Evolutionary conservation across 345 rosid genomes (phyloP), one percentile per base, ranked within the genome.

Genomic region (Eutrema japonicum): DNA sequence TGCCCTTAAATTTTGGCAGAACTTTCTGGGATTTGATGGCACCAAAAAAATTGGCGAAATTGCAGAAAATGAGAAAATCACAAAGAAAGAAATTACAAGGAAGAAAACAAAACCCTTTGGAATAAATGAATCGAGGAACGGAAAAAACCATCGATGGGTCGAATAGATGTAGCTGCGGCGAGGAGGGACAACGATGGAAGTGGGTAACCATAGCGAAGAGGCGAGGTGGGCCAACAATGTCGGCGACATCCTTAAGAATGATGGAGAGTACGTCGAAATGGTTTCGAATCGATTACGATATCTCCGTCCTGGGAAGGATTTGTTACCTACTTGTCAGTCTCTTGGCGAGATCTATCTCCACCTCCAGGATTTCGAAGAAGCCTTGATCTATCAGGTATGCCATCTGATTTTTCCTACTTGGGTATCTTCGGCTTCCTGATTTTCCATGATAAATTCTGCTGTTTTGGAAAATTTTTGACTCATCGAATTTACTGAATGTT

Each of bases 201-300:
- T 79, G 60, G 99, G 97, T 72, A 85, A 95, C 78, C 67, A 87
- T 35, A 82, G 81, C 57, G 99, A 92, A 84, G 96, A 95, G 66
- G 99, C 96, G 56, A 83, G 89, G 62, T 92, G 97, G 97, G 99
- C 99, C 1, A 95, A 95, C 62, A 81, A 87, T 63, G 85, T 90
- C 33, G 96, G 97, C 8, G 83, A 90, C 73, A 78, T 86, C 13
- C 85, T 87, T 37, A 92, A 95, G 87, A 90, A 87, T 69, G 71
- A 79, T 38, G 99, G 97, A 1, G 97, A 95, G 82, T 92, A 95
- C 80, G 96, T 89, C 11, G 87, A 89, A 70, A 67, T 92, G 97
- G 97, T 78, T 92, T 35, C 88, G 93, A 1, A 74, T 85, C 64
- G 97, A 95, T 79, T 88, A 88, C 75, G 89, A 92, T 3, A 65